phyloP scores from a whole-genome alignment of 768 basidiomycete species.

The Hericium coralloides region DNA sequence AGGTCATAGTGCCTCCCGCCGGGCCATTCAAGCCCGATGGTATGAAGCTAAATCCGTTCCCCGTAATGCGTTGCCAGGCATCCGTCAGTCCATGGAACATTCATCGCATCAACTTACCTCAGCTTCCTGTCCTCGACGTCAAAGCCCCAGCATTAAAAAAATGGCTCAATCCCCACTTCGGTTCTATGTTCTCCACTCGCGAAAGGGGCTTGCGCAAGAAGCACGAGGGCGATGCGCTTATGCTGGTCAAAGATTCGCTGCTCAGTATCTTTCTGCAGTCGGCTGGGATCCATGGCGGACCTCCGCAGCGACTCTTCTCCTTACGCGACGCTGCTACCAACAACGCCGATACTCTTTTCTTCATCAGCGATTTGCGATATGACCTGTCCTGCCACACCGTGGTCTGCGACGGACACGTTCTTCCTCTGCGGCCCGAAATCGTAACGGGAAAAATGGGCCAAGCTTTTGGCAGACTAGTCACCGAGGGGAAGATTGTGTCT shows the following conservation, averaged over 20 bases:
- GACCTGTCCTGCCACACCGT: slow-evolving; percentile 43
- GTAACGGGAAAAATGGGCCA: neutral
- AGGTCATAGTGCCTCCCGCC: slow-evolving; percentile 17
- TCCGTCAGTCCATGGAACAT: slow-evolving; percentile 23
- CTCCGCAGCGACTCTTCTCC: neutral
- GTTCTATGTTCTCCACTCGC: slow-evolving; percentile 23
- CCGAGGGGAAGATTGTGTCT: neutral
- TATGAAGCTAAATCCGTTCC: slow-evolving; percentile 20
- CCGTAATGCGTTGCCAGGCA: slow-evolving; percentile 9
- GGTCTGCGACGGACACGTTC: slow-evolving; percentile 39
- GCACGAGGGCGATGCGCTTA: slow-evolving; percentile 17
- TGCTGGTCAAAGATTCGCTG: slow-evolving; percentile 26
- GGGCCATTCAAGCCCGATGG: slow-evolving; percentile 15
- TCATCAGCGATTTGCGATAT: slow-evolving; percentile 36
- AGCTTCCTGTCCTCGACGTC: slow-evolving; percentile 26
- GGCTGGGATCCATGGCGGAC: slow-evolving; percentile 17
- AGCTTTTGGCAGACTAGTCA: neutral
- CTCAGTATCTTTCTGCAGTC: slow-evolving; percentile 18
- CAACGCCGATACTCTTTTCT: slow-evolving; percentile 31
- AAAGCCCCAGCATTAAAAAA: slow-evolving; percentile 2
- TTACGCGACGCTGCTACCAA: neutral
- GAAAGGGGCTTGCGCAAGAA: slow-evolving; percentile 15
- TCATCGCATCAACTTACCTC: slow-evolving; percentile 30
- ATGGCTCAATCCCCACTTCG: slow-evolving; percentile 28
- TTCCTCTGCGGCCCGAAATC: slow-evolving; percentile 26